Base-by-base conservation (phyloP, 306 rosid species). In the Abrus pulchellus region DNA sequence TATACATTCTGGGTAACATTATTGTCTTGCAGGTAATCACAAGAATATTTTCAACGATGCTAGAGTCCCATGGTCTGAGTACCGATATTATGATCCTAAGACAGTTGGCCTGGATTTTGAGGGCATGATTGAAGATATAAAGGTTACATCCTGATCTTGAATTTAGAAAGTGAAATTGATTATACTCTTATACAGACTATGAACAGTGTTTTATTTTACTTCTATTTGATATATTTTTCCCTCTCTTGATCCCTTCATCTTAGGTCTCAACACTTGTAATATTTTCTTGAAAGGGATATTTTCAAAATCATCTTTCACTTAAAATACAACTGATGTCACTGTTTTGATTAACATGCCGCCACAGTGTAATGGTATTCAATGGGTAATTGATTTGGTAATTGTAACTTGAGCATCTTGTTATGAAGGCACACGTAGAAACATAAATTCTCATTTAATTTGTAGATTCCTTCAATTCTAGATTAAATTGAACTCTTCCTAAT, bases 21-120 rank as follows among this genome's bases (percentile, higher is more conserved):
- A 43, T 77, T 62, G 38, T 50, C 61, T 76, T 83, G 80, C 89
- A 93, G 99, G 99, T 67, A 95, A 95, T 83, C 99, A 95, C 91
- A 95, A 95, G 91, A 95, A 95, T 85, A 93, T 95, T 81, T 95
- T 93, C 88, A 93, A 89, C 34, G 98, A 95, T 49, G 94, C 97
- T 54, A 72, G 89, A 79, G 98, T 95, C 78, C 97, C 93, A 29
- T 95, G 98, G 99, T 91, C 98, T 14, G 98, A 95, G 86, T 95
- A 95, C 71, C 90, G 91, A 49, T 95, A 93, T 81, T 95, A 95
- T 36, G 97, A 95, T 74, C 98, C 98, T 52, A 88, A 85, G 89
- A 95, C 98, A n/a, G 98, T 95, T 87, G 99, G 98, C 78, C 86
- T 95, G 98, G 99, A 93, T 88, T 95, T 95, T 86, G 97, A 90